These are phyloP conservation scores for Penicillium sp. DNA, from an alignment of 2,329 filamentous ascomycete genomes.

Conservation along the genomic window DNA sequence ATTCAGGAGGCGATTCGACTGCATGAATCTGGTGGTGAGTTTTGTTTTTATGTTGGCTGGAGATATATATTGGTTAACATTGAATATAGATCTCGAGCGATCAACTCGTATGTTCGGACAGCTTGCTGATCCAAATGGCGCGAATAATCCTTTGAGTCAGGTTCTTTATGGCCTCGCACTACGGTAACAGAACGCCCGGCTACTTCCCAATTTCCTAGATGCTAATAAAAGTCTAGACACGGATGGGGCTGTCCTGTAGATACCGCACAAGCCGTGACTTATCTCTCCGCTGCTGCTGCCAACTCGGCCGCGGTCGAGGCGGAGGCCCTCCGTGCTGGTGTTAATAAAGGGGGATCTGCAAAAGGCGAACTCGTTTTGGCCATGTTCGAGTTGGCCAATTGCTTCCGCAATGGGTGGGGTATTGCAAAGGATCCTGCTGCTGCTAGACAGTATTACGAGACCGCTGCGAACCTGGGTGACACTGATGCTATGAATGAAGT, in stretches of 20 bases:
- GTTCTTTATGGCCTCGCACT: conserved; percentile 92
- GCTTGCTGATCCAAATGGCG: conserved; percentile 76
- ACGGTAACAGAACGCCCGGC: conserved; percentile 50
- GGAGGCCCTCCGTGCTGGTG: conserved; percentile 76
- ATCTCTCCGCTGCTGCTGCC: conserved; percentile 81
- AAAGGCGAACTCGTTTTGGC: conserved; percentile 96
- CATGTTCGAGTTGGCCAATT: conserved; percentile 78
- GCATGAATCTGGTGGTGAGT: conserved; percentile 71
- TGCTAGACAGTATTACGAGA: conserved; percentile 91
- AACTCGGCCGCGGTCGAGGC: conserved; percentile 87
- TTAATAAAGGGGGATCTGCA: conserved; percentile 88
- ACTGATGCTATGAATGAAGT: conserved; percentile 97
- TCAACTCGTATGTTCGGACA: conserved; percentile 83
- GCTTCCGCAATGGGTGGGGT: conserved; percentile 92
- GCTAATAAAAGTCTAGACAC: conserved; percentile 57
- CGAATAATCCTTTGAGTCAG: conserved; percentile 91
- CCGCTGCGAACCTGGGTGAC: conserved; percentile 92
- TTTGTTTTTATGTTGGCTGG: neutral
- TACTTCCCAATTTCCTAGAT: neutral
- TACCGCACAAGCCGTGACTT: conserved; percentile 70
- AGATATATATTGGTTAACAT: neutral
- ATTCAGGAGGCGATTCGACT: conserved; percentile 95
- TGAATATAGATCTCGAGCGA: conserved; percentile 58
- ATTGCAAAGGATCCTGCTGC: conserved; percentile 81
- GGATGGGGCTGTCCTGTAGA: conserved; percentile 85